These are phyloP conservation scores for Colletotrichum trifolii DNA, from an alignment of 2,329 filamentous ascomycete genomes.

Conservation along the genomic window DNA sequence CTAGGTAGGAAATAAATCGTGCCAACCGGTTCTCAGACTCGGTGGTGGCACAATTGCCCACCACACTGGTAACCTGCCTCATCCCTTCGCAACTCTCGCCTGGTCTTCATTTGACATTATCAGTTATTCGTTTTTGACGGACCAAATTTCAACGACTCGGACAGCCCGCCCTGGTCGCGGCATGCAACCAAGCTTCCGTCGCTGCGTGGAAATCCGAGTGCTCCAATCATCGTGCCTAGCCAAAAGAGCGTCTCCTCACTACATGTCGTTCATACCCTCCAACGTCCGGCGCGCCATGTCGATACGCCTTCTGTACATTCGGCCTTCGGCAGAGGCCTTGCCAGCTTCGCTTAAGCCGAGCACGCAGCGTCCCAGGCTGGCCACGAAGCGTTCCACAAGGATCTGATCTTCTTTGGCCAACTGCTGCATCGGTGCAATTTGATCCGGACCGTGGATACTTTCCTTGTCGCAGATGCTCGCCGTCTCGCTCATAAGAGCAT, in stretches of 20 bases:
- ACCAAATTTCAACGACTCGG: constrained; percentile 22
- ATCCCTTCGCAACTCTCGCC: constrained; percentile 4
- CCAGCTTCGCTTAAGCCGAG: constrained; percentile 67
- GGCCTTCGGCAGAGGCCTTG: constrained; percentile 65
- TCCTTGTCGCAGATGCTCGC: constrained; percentile 53
- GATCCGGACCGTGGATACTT: constrained; percentile 42
- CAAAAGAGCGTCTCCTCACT: constrained; percentile 22
- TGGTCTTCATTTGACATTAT: constrained; percentile 35
- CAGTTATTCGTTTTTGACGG: constrained; percentile 26
- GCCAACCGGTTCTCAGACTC: constrained; percentile 13
- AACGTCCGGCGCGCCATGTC: constrained; percentile 80
- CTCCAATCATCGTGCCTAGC: constrained; percentile 15
- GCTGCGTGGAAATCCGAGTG: constrained; percentile 3
- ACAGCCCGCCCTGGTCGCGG: not conserved
- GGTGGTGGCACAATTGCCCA: not conserved
- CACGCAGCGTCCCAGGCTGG: constrained; percentile 69
- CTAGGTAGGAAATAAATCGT: constrained; percentile 37
- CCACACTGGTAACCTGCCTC: constrained; percentile 4
- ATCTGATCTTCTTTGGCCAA: constrained; percentile 67
- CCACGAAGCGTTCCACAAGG: constrained; percentile 69
- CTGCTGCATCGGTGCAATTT: constrained; percentile 56
- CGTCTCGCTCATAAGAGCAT: constrained; percentile 61
- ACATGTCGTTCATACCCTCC: constrained; percentile 69
- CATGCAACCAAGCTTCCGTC: constrained; percentile 14
- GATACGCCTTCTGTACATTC: constrained; percentile 76